Evolutionary conservation across 163 green algal species (phyloP), one percentile per base, ranked within the genome.

Genomic region (Scenedesmus sp.): DNA sequence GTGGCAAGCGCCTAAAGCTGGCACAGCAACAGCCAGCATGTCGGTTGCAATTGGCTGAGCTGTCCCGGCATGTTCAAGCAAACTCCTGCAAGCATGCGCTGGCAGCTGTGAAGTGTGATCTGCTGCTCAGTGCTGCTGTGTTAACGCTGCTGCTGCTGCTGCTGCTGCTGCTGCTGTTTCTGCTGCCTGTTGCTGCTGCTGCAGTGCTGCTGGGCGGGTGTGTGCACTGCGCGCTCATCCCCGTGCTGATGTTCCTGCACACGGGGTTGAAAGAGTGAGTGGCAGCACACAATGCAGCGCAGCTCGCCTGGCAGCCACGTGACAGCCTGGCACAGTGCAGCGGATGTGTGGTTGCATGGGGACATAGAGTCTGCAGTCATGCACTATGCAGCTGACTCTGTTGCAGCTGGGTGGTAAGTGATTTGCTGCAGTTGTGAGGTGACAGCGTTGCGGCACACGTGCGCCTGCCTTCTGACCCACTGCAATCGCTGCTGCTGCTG

Each of bases 231-330:
- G 90, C 91, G n/a, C 89, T 95, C 89, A 18, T 95, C 52, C 93
- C 93, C 0, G 87, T 95, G 26, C 55, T 95, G 62, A 70, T 93
- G n/a, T 95, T 93, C 82, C 89, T 95, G 70, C 87, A 94, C 86
- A 94, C 94, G 84, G 93, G 85, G 20, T 92, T 95, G 23, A 93
- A 91, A 10, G 89, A 95, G 93, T 95, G n/a, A 94, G 93, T 91
- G n/a, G 10, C 8, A 8, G 59, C 8, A 10, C 59, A 10, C 8
- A 10, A 10, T 10, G 59, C 59, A 64, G 59, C 34, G 34, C 59
- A 15, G 59, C 59, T 8, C 59, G 59, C 8, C 59, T 64, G 59
- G 59, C 59, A 8, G 7, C 59, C 59, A 64, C 59, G 59, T 64
- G 59, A 64, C 59, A 15, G 59, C 8, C 59, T 64, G 59, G 62